Percentiles rank a stretch among this genome's conserved stretches.
Conservation (phyloP, 78 protist species). For the Dictyostelium citrinum region DNA sequence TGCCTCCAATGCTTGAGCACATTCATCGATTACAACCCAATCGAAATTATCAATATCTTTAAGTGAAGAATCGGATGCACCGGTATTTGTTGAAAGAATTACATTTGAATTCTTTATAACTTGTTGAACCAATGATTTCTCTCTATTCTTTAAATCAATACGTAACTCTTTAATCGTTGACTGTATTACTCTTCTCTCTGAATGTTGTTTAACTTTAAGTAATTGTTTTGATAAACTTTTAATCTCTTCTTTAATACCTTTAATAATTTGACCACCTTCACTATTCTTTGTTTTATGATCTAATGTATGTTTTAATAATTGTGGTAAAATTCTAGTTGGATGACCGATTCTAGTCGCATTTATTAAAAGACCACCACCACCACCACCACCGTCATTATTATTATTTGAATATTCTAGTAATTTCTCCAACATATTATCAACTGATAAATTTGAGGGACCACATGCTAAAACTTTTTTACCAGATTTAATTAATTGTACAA, state of each 20-base stretch:
- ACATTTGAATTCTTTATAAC: constrained; percentile 54
- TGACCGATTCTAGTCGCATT: constrained; percentile 89
- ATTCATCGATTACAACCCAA: constrained; percentile 74
- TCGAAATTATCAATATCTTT: constrained; percentile 36
- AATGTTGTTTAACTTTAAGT: neutral
- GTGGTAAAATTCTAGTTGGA: constrained; percentile 88
- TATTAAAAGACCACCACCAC: neutral
- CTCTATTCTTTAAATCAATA: constrained; percentile 37
- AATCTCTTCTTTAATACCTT: constrained; percentile 27
- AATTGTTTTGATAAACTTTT: neutral
- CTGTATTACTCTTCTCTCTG: neutral
- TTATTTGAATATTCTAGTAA: constrained; percentile 3
- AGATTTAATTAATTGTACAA: constrained; percentile 51
- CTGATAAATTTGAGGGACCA: constrained; percentile 91
- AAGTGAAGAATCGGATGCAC: constrained; percentile 57
- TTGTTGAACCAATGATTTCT: constrained; percentile 32
- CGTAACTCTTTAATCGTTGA: neutral
- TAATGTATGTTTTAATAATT: constrained; percentile 57
- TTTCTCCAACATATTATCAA: constrained; percentile 76
- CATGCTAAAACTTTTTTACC: constrained; percentile 85
- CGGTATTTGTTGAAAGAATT: constrained; percentile 54
- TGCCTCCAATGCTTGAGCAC: constrained; percentile 90
- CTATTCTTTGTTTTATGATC: constrained; percentile 78
- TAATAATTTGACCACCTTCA: constrained; percentile 19
- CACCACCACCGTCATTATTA: too few relatives aligned